Base-by-base conservation (phyloP, 352 stramenopile species). In the Phytophthora sojae region DNA sequence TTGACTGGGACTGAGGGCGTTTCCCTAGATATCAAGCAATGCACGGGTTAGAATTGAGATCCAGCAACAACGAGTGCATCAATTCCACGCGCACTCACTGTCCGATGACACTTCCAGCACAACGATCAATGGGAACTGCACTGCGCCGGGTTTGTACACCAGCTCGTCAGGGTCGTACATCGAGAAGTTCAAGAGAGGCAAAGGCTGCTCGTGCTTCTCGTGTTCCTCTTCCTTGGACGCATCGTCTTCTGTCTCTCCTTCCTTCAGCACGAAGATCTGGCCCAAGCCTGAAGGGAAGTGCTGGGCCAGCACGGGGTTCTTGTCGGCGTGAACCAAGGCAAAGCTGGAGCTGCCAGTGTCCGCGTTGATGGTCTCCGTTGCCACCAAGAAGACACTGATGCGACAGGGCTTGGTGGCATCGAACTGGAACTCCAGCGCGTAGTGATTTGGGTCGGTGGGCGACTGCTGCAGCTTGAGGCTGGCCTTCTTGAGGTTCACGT, bases 401-500 rank as follows among this genome's bases (percentile, higher is more conserved):
- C 67, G 77, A 63, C 88, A 95, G 1, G 86, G 67, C 66, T 93
- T 94, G 14, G 82, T 91, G 23, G 85, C 87, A 60, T 96, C 89
- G 58, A 95, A 95, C 29, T 87, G 47, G 71, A 96, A 95, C 68
- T 87, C 77, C 23, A 96, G 73, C 6, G 64, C 74, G 67, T 81
- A 80, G 19, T 77, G 57, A 21, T 68, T 55, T 9, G 44, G 23
- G 9, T 81, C 51, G 5, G 47, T 71, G 53, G 65, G 56, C 12
- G 68, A 69, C 14, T 51, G 75, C 32, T 75, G 54, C 49, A 96
- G 69, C 54, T 88, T 90, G 56, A 96, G 75, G 70, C 80, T 90
- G 25, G 69, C 57, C 69, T 96, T 96, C 73, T 94, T 93, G 4
- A 96, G 75, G 67, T 94, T 96, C 61, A 95, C 88, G 69, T 94